Base-by-base conservation (phyloP, 2,329 filamentous ascomycete genomes). In the Saccharata proteae region DNA sequence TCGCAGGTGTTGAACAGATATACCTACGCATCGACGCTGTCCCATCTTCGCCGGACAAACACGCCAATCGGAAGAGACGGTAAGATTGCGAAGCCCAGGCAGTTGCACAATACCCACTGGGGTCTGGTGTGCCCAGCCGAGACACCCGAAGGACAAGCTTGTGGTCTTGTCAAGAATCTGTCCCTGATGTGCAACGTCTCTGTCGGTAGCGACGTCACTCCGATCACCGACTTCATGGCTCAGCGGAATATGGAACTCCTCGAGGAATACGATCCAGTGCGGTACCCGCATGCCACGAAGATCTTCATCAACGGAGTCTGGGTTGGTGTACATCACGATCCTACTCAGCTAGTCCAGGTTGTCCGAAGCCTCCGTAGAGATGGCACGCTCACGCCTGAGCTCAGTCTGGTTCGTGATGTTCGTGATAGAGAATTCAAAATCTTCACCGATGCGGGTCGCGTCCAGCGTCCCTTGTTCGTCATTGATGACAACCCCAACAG, bases 61-160 rank as follows among this genome's bases (percentile, higher is more conserved):
- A 98, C 92, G 0, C 90, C 90, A 1, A 93, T 98, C 41, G 90
- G 92, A 39, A 76, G 92, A 63, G 92, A 98, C 58, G 92, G 90
- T 44, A 98, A 98, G 59, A 80, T 98, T 43, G 92, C 92, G 23
- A 98, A 98, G 58, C 90, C 90, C 22, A 81, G 90, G 38, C 92
- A 98, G 61, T 70, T 98, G 41, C 90, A 98, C 66, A 96, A 96
- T 58, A 96, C 88, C 5, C 90, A 98, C 53, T 98, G 90, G 90
- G 90, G 90, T 40, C 64, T 96, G 46, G 88, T 98, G 12, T 98
- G 90, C 56, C 90, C 90, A 17, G 88, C 90, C 17, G 90, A 98
- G 56, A 98, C 90, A 11, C 90, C 90, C 15, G 90, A 98, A 71
- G 90, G 90, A 41, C 90, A 98, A 57, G 90, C 90, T 58, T 98